phyloP scores from a whole-genome alignment of 2,329 filamentous ascomycete genomes.

The Colletotrichum sublineola region DNA sequence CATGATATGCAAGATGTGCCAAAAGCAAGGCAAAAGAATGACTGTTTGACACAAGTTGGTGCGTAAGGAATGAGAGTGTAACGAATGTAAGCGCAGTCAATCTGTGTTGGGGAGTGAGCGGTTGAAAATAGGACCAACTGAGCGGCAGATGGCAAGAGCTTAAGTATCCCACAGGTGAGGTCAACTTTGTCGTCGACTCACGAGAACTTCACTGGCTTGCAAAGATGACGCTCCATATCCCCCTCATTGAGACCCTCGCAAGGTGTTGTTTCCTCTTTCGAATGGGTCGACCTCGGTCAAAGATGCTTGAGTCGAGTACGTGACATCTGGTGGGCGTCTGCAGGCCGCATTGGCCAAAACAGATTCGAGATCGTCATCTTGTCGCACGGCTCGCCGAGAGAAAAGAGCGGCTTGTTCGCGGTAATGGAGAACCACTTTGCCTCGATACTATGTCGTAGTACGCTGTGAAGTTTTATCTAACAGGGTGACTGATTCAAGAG shows the following conservation, averaged over 20 bases:
- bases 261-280: background rate
- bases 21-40: slow-evolving; percentile 17
- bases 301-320: slow-evolving; percentile 1
- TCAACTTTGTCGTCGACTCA: background rate
- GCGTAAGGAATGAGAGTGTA: background rate
- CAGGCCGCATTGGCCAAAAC: slow-evolving; percentile 17
- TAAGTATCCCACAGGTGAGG: slow-evolving; percentile 15
- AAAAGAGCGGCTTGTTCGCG: background rate
- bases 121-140: slow-evolving; percentile 15
- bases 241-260: background rate
- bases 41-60: slow-evolving; percentile 24
- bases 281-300: background rate
- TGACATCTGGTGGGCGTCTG: background rate
- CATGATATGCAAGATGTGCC: slow-evolving; percentile 23
- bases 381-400: slow-evolving; percentile 12
- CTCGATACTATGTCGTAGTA: background rate
- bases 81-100: slow-evolving; percentile 29
- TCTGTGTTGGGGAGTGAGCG: slow-evolving; percentile 22
- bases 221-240: slow-evolving; percentile 17
- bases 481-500: background rate
- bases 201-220: background rate
- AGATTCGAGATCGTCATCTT: slow-evolving; percentile 13
- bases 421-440: slow-evolving; percentile 2
- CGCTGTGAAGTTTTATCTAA: slow-evolving; percentile 3
- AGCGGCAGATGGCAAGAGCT: slow-evolving; percentile 14